These are phyloP conservation scores for Tolypocladium inflatum DNA, from an alignment of 2,329 filamentous ascomycete species.

Conservation along the genomic window DNA sequence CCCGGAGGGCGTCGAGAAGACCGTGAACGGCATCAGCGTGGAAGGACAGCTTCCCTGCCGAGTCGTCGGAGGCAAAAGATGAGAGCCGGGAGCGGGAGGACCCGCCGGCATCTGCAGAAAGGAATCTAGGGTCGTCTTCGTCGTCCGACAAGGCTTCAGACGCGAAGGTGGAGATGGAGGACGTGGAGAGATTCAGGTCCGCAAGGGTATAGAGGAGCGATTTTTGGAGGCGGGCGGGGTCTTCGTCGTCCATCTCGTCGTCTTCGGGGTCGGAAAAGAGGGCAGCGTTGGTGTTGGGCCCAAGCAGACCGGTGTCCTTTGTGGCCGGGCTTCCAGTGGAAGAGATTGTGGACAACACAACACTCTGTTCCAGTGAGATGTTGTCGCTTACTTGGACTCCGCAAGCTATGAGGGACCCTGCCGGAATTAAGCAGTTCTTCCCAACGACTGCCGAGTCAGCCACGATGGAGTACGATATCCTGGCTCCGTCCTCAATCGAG, in stretches of 20 bases:
- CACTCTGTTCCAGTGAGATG: constrained; percentile 30
- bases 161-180: constrained; percentile 48
- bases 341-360: constrained; percentile 25
- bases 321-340: constrained; percentile 25
- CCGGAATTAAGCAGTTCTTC: constrained; percentile 55
- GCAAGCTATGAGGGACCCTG: constrained; percentile 72
- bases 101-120: constrained; percentile 21
- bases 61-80: constrained; percentile 66
- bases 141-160: constrained; percentile 59
- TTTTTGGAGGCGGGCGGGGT: constrained; percentile 42
- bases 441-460: constrained; percentile 66
- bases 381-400: constrained; percentile 62
- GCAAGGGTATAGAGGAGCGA: constrained; percentile 46
- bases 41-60: constrained; percentile 52
- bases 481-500: constrained; percentile 64
- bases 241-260: constrained; percentile 39
- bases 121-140: constrained; percentile 56
- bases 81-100: constrained; percentile 55
- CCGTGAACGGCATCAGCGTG: constrained; percentile 80
- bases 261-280: constrained; percentile 35
- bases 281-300: constrained; percentile 40
- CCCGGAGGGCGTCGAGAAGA: constrained; percentile 76
- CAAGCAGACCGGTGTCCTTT: constrained; percentile 37
- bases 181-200: constrained; percentile 41
- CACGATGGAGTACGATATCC: constrained; percentile 64